These are phyloP conservation scores for Rhizopus delemar DNA, from an alignment of 371 early-diverging fungal species.

Conservation along the genomic window DNA sequence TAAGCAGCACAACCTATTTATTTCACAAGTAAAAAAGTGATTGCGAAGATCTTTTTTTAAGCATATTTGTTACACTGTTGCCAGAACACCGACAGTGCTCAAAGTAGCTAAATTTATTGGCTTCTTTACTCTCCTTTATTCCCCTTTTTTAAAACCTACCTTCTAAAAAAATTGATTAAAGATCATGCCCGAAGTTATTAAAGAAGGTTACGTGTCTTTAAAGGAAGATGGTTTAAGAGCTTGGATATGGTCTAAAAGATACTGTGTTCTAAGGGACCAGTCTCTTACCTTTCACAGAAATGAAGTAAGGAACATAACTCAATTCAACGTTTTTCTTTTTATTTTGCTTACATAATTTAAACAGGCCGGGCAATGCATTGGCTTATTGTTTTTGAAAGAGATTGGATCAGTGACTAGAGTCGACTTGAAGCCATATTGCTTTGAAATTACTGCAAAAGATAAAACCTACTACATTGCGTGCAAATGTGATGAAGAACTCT, in stretches of 20 bases:
- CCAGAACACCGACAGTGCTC: neutral
- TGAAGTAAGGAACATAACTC: slow-evolving; percentile 59
- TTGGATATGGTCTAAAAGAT: slow-evolving; percentile 91
- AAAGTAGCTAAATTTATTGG: neutral
- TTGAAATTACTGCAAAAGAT: slow-evolving; percentile 87
- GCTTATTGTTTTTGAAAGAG: slow-evolving; percentile 86
- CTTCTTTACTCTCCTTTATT: neutral
- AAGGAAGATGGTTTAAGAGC: slow-evolving; percentile 83
- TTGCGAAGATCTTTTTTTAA: too few relatives aligned
- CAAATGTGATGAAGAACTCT: slow-evolving; percentile 92
- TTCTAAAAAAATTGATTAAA: neutral
- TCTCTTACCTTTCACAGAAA: slow-evolving; percentile 90
- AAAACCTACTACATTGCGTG: slow-evolving; percentile 84
- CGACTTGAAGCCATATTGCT: slow-evolving; percentile 85
- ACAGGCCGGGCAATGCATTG: slow-evolving; percentile 52
- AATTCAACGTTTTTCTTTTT: neutral
- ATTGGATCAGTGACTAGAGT: slow-evolving; percentile 80
- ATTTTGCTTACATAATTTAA: neutral
- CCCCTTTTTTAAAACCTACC: slow-evolving; percentile 2
- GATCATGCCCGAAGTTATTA: slow-evolving; percentile 50
- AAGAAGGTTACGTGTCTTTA: slow-evolving; percentile 77
- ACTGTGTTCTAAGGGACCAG: slow-evolving; percentile 82
- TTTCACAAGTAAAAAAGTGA: too few relatives aligned
- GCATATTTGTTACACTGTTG: neutral
- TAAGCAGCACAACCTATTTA: too few relatives aligned